Evolutionary conservation across 768 basidiomycete species (phyloP), one percentile per base, ranked within the genome.

Genomic region (Asterophora parasitica): DNA sequence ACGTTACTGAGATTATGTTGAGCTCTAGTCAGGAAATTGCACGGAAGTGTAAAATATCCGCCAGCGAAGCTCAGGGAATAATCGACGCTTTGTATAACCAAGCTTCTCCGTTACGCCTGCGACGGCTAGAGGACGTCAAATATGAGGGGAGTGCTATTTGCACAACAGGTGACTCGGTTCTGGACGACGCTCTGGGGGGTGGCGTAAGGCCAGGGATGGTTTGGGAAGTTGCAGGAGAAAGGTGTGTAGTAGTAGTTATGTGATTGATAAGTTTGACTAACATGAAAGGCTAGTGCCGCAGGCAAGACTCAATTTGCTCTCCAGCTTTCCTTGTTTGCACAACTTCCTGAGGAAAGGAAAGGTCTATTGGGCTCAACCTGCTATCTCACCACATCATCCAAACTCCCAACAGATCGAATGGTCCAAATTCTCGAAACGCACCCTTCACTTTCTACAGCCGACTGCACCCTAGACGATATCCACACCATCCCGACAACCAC

Each of bases 261-360:
- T 26, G 36, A 13, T 26, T 40, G 13, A 30, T 23, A 23, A n/a
- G 15, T 23, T 12, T 5, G 30, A 30, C 9, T 60, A 16, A 43
- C 31, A 3, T 36, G n/a, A 7, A 49, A 4, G 15, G 1, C 33
- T 61, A 99, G 96, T 61, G 85, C 92, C 17, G 83, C 95, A 20
- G 96, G 96, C 32, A 99, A 99, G 69, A 92, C 92, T 0, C 93
- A 98, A 58, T 66, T 98, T 4, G 88, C 87, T 3, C 72, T 99
- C 11, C 92, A 94, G 55, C 75, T 92, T 15, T 81, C 90, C 3
- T 69, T 95, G 26, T 72, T 78, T 16, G 85, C 88, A 0, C 94
- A 97, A 61, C 72, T 89, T 0, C 81, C 88, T 17, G 58, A 16
- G 38, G 59, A 63, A 36, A 65, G 72, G 4, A 81, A 81, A 7